Evolutionary conservation across 352 stramenopile genomes (phyloP), one percentile per base, ranked within the genome.

Genomic region (Phytophthora uliginosa): DNA sequence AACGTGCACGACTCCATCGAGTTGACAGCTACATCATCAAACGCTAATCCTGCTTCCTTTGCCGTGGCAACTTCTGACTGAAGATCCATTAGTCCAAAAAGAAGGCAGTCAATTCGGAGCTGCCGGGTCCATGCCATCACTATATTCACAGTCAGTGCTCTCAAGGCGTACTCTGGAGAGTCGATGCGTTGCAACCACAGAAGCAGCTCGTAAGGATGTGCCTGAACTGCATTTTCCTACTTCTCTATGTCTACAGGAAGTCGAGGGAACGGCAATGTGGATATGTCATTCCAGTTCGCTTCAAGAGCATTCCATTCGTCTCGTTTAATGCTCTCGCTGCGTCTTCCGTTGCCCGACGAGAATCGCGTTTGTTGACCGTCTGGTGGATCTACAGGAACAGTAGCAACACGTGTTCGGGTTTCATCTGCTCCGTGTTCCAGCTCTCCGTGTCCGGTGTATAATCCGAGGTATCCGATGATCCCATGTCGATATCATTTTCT

Each of bases 151-250:
- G 48, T 60, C 7, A 60, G 54, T 15, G 54, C 31, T 18, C 54
- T 31, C 7, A 60, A 9, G 9, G 50, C 18, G n/a, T 31, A 60
- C 48, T 60, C 54, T 9, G 54, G 54, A 8, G 54, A 60, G 9
- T 60, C 54, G 6, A 60, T n/a, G 18, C 31, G 54, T 18, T 60
- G 54, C 15, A 60, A 18, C 54, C 33, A 60, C n/a, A 28, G 31
- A 4, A 60, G 22, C 28, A 60, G 26, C 18, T 26, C 53, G n/a
- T 24, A 22, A 26, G 53, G 53, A n/a, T 59, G 53, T 5, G 15
- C 28, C 10, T 8, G 8, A 2, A 59, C 53, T 7, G 53, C 53
- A 12, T 24, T 40, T 24, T 18, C 7, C 53, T 28, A 59, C 2
- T 8, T 59, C 17, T 17, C 53, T n/a, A 1, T 12, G 15, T 59